Conservation (phyloP, 208 protist genomes). For the Trypanosoma caninum region DNA sequence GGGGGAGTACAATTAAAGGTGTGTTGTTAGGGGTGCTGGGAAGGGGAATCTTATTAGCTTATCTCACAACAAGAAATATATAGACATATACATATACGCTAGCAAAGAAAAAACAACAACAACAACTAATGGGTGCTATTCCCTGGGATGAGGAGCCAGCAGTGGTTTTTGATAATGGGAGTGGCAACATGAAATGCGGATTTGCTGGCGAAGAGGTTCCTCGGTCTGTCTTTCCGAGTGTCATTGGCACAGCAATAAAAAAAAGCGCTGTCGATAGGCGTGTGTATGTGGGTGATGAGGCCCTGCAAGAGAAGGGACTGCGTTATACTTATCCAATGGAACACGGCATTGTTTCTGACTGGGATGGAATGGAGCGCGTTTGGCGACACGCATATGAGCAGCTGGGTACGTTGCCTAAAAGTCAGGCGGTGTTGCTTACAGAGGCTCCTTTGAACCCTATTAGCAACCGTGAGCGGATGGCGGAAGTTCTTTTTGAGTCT, state of each 20-base stretch:
- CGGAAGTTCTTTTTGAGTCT: slow-evolving; percentile 93
- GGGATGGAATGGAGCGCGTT: slow-evolving; percentile 98
- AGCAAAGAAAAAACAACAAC: background rate
- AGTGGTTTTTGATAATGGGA: slow-evolving; percentile 85
- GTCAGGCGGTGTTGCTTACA: slow-evolving; percentile 95
- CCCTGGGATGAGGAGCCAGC: slow-evolving; percentile 57
- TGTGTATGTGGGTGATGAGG: slow-evolving; percentile 93
- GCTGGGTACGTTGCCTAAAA: slow-evolving; percentile 93
- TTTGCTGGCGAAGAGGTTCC: slow-evolving; percentile 97
- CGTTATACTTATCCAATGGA: slow-evolving; percentile 94
- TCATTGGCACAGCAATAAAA: slow-evolving; percentile 94
- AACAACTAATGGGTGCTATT: slow-evolving; percentile 25
- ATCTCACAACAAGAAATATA: no score
- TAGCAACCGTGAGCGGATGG: slow-evolving; percentile 93
- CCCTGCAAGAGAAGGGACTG: slow-evolving; percentile 90
- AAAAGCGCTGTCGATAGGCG: slow-evolving; percentile 91
- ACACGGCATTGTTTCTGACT: slow-evolving; percentile 96
- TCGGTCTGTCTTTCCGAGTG: slow-evolving; percentile 93
- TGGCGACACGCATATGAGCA: slow-evolving; percentile 98
- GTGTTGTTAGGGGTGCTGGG: no score
- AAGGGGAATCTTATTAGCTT: no score
- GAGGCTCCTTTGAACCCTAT: slow-evolving; percentile 93
- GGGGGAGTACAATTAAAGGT: no score
- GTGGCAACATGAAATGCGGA: slow-evolving; percentile 91
- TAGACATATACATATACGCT: background rate